Conservation (phyloP, 306 rosid species). For the Ziziphus jujuba region DNA sequence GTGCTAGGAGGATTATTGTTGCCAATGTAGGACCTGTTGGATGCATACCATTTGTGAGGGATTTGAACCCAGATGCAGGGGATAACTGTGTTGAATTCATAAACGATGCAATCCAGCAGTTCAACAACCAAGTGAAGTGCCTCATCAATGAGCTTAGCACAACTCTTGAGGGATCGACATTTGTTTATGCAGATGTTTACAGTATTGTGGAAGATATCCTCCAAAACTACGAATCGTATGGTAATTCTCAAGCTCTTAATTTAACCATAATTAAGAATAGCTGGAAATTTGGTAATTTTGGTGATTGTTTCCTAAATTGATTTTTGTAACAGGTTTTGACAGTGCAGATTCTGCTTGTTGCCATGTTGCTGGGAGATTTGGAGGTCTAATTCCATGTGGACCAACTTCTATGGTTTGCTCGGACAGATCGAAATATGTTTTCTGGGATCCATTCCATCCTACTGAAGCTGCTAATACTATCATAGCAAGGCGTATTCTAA, state of each 20-base stretch:
- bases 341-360: constrained; percentile 59
- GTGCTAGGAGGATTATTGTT: constrained; percentile 65
- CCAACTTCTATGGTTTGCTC: constrained; percentile 49
- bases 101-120: constrained; percentile 50
- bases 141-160: constrained; percentile 44
- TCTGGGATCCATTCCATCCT: constrained; percentile 76
- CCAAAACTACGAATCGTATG: constrained; percentile 44
- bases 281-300: background rate
- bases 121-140: constrained; percentile 47
- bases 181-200: constrained; percentile 70
- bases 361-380: constrained; percentile 50
- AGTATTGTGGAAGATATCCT: constrained; percentile 51
- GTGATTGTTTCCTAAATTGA: background rate
- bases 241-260: constrained; percentile 19
- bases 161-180: constrained; percentile 40
- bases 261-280: background rate
- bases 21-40: constrained; percentile 80
- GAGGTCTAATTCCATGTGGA: constrained; percentile 62
- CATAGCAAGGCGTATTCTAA: constrained; percentile 45
- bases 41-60: constrained; percentile 72
- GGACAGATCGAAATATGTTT: constrained; percentile 60
- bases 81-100: constrained; percentile 45
- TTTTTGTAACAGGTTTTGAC: constrained; percentile 50
- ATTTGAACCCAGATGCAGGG: constrained; percentile 47
- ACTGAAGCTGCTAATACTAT: constrained; percentile 56